A percentile compares a stretch with the other conserved stretches of the same genome.
These are phyloP conservation scores for Alopecurus myosuroides DNA, from an alignment of 176 grass and related monocot species.

Conservation along the genomic window DNA sequence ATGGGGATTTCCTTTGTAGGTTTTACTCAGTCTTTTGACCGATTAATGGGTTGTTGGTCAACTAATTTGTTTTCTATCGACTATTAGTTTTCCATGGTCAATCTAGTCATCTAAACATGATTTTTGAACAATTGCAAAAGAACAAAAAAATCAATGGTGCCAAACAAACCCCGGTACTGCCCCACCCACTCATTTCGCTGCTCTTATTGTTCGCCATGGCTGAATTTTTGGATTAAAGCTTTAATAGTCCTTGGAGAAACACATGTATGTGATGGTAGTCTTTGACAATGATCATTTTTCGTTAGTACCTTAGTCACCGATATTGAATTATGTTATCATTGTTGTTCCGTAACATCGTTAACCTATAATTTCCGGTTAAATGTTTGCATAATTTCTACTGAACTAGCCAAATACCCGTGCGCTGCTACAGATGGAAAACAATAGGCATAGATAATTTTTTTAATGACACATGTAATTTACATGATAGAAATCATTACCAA, in stretches of 20 bases:
- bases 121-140: not conserved
- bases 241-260: constrained; percentile 1
- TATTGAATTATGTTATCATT: not conserved
- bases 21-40: not conserved
- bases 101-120: not conserved
- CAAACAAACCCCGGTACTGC: not conserved
- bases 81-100: not conserved
- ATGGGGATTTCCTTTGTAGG: not conserved
- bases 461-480: too few relatives aligned
- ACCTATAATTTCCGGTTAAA: not conserved
- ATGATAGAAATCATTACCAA: too few relatives aligned
- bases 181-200: not conserved
- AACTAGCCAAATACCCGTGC: too few relatives aligned
- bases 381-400: not conserved
- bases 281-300: not conserved
- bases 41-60: not conserved
- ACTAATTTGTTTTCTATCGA: not conserved
- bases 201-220: not conserved
- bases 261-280: not conserved
- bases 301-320: not conserved
- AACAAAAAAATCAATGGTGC: not conserved
- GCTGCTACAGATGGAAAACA: too few relatives aligned
- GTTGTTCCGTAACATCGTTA: not conserved
- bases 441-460: too few relatives aligned
- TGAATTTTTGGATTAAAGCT: not conserved